Base-by-base conservation (phyloP, 2,329 filamentous ascomycete genomes). In the Fusarium kyushuense region DNA sequence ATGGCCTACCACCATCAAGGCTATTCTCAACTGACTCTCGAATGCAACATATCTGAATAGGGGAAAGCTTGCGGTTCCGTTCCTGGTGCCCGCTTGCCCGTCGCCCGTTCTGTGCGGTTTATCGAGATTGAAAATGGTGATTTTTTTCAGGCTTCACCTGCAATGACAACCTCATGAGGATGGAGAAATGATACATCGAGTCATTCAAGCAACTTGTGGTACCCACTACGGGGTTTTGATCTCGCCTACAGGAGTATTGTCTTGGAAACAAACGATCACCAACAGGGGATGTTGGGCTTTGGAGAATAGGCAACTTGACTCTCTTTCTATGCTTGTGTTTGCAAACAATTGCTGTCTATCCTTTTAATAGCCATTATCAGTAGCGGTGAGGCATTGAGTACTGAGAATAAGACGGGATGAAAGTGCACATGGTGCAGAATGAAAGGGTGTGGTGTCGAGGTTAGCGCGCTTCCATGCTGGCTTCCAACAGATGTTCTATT, bases 401-500 rank as follows among this genome's bases (percentile, higher is more conserved):
- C 10, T 43, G 21, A 46, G 25, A 45, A 14, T n/a, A 47, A 48
- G 17, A 41, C 33, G 47, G 27, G 32, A 56, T 49, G 32, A 46
- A 63, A 56, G 57, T 49, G 41, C 46, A 19, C 57, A 58, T 45
- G 23, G 47, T 27, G 30, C n/a, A n/a, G 21, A 38, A 27, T 16
- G 23, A 47, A 56, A 36, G 41, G 49, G 29, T 40, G 41, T 61
- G 55, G 52, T 49, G 62, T 66, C 25, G 41, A 53, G 61, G 36
- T 56, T 58, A 71, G 68, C 38, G 58, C 32, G 58, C 58, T 67
- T 70, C 65, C 41, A 55, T 35, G 40, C 21, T 54, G 57, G 57
- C 53, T 67, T 69, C 68, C 48, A 58, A 52, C 38, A 53, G 59
- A 64, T 56, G 27, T 63, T 70, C 67, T 58, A 64, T 63, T 46